Base-by-base conservation (phyloP, 1,139 yeast genomes). In the Geotrichum histeridarum region DNA sequence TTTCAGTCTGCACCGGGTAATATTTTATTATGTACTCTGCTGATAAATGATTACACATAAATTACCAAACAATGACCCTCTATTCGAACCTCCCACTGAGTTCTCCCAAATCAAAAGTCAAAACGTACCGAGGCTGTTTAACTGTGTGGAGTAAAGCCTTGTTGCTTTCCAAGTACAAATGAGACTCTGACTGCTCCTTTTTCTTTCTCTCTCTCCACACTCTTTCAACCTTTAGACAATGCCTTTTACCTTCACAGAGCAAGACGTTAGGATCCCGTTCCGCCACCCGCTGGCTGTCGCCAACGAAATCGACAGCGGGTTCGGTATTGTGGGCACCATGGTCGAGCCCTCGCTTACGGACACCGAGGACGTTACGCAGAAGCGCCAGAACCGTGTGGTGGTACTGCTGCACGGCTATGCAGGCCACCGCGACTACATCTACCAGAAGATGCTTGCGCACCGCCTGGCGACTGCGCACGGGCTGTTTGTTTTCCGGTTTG, bases 401-500 rank as follows among this genome's bases (percentile, higher is more conserved):
- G 63, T 83, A 2, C 59, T 82, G 8, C 60, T 76, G 14, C 97
- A 91, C 66, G 98, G 97, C 1, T 86, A 82, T 60, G 90, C 84
- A 0, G 95, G 96, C 0, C 95, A 90, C 67, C 79, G 90, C 60
- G 80, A 86, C 71, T 84, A 87, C 67, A 81, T 88, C 57, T 90
- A 86, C 69, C 91, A 85, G 61, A 78, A 79, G 42, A 61, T 71
- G 18, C 68, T 89, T 50, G 91, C 95, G 0, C 78, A 80, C 46
- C 70, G 71, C 36, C 67, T 91, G 53, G 83, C 93, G 0, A 69
- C 73, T 5, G 76, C 77, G 31, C 69, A 78, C 58, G 95, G 95
- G 0, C 73, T 82, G 51, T 80, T 77, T 66, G 77, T 84, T 1
- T 75, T 86, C 50, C 73, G 97, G 61, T 83, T 90, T 60, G 97